Evolutionary conservation across 768 basidiomycete genomes (phyloP).

Genomic region (Candolleomyces efflorescens): DNA sequence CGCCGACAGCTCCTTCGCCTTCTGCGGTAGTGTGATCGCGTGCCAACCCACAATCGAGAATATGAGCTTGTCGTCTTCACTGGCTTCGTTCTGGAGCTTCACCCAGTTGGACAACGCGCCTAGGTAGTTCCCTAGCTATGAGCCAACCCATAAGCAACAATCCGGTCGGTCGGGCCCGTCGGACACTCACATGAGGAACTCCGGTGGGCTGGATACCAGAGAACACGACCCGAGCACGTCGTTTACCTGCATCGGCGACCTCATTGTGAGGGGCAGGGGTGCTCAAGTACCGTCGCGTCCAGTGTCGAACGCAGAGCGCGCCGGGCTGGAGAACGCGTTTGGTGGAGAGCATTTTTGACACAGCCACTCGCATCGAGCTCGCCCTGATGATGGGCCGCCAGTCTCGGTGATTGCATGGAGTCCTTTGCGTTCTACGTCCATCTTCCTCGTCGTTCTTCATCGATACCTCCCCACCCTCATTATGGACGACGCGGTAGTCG

Average conservation of each 20-base stretch:
- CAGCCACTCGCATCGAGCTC: conserved; percentile 23
- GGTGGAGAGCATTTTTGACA: conserved; percentile 17
- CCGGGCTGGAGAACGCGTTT: conserved; percentile 1
- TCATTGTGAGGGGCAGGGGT: background rate
- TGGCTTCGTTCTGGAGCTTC: conserved; percentile 60
- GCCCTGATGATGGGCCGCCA: background rate
- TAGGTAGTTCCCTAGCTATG: conserved; percentile 87
- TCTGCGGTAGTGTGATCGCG: conserved; percentile 88
- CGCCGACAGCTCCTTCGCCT: conserved; percentile 55
- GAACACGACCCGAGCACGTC: conserved; percentile 52
- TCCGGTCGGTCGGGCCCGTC: background rate
- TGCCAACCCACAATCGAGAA: conserved; percentile 95
- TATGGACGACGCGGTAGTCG: conserved; percentile 3
- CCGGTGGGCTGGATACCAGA: conserved; percentile 95
- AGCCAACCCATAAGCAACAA: conserved; percentile 2
- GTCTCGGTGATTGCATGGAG: background rate
- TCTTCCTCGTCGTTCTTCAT: background rate
- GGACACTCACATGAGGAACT: conserved; percentile 69
- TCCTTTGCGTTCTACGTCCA: background rate
- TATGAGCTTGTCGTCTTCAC: conserved; percentile 58
- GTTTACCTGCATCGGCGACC: background rate
- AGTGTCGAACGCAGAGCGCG: conserved; percentile 2
- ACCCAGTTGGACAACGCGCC: conserved; percentile 93
- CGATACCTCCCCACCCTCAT: background rate
- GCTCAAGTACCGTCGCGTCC: background rate